Conservation (phyloP, 2,329 filamentous ascomycete species). For the Aspergillus sp. region DNA sequence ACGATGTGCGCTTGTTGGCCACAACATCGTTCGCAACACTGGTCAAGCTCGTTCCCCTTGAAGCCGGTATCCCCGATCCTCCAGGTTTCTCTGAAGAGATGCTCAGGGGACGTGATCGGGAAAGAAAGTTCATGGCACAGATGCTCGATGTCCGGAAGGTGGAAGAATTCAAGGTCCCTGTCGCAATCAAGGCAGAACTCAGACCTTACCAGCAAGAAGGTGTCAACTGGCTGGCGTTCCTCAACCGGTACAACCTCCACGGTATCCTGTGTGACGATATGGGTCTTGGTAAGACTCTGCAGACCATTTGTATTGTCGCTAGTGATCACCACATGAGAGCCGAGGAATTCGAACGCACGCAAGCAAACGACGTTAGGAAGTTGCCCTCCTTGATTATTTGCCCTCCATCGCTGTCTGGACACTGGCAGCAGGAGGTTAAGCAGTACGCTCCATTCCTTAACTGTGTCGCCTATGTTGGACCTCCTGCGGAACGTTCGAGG, state of each 20-base stretch:
- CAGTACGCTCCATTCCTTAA: slow-evolving; percentile 91
- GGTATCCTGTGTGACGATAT: slow-evolving; percentile 99
- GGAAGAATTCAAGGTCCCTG: slow-evolving; percentile 85
- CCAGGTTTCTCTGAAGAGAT: slow-evolving; percentile 85
- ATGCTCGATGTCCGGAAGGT: slow-evolving; percentile 96
- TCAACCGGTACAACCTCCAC: slow-evolving; percentile 96
- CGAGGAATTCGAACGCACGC: slow-evolving; percentile 79
- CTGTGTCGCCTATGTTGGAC: slow-evolving; percentile 84
- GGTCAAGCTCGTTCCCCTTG: slow-evolving; percentile 92
- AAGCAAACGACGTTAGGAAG: slow-evolving; percentile 67
- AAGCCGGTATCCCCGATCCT: slow-evolving; percentile 94
- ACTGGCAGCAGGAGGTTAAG: slow-evolving; percentile 97
- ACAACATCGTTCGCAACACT: slow-evolving; percentile 96
- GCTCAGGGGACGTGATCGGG: slow-evolving; percentile 81
- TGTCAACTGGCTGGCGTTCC: slow-evolving; percentile 96
- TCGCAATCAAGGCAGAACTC: slow-evolving; percentile 92
- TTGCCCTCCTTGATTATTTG: slow-evolving; percentile 92
- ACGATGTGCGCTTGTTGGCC: slow-evolving; percentile 86
- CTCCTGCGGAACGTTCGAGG: slow-evolving; percentile 69
- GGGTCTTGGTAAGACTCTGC: slow-evolving; percentile 95
- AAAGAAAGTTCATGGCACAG: slow-evolving; percentile 93
- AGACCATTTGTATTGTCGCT: slow-evolving; percentile 95
- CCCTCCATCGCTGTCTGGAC: slow-evolving; percentile 89
- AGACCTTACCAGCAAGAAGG: slow-evolving; percentile 97
- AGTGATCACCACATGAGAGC: slow-evolving; percentile 93